Base-by-base conservation (phyloP, 2,329 filamentous ascomycete species). In the Aspergillus costaricaensis region DNA sequence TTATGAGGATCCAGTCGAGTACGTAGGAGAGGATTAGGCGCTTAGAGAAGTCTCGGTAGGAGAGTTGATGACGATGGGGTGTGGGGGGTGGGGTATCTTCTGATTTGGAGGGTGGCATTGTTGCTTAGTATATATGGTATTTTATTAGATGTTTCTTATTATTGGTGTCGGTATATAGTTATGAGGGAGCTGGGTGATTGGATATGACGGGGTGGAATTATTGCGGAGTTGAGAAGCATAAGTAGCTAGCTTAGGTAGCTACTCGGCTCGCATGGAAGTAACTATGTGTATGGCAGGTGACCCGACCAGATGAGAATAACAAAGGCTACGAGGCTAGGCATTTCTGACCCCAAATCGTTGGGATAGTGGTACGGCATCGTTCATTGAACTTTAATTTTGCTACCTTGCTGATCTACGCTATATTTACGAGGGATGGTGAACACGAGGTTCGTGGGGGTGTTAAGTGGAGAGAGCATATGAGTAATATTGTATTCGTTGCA, bases 1-100 rank as follows among this genome's bases (percentile, higher is more conserved):
- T 76, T 23, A 79, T 78, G 3, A 91, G 80, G 50, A 89, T 71
- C 91, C 91, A 94, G 78, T 94, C 91, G 60, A 91, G 77, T 51
- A 88, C 76, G 72, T 93, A 93, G 4, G 89, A 90, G 9, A 85
- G 69, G 44, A 88, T 72, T 43, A 92, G 76, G 43, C 82, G 76
- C 65, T 81, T 80, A 5, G 83, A 82, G 57, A 77, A 64, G 56
- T 52, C 44, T 30, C 14, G 58, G 54, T 25, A 6, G 19, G 53
- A 32, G 39, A 32, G 50, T 44, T 48, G 54, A 14, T 17, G 27
- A 21, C 8, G 21, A 19, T 49, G 52, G 55, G 12, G 10, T 57
- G 50, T 9, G 4, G 25, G 17, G 8, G 39, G 21, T 2, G 52
- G n/a, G 12, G 52, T 21, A n/a, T 44, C 39, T 2, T 44, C 19